A percentile compares a stretch with the other conserved stretches of the same genome.
Evolutionary conservation across 1,284 basidiomycete species (phyloP).

Genomic region (Ganoderma sp.): DNA sequence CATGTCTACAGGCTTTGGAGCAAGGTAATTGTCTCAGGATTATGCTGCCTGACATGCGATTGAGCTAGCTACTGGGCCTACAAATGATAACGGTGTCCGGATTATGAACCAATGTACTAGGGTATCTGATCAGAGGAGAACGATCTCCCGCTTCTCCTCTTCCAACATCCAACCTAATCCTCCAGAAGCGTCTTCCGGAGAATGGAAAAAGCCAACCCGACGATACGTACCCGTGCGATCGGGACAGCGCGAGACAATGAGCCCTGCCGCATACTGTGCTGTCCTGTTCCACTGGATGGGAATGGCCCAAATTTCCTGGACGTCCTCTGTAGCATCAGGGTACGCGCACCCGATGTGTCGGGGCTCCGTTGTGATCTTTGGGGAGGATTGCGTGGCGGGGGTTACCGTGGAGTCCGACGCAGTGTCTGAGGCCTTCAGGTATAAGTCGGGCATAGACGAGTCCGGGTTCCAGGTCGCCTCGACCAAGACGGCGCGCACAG

Average conservation of each 20-base stretch:
- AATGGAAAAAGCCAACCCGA: slow-evolving; percentile 12
- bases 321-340: slow-evolving; percentile 19
- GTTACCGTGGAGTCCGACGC: slow-evolving; percentile 2
- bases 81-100: background rate
- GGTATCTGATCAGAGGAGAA: slow-evolving; percentile 9
- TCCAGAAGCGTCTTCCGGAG: slow-evolving; percentile 11
- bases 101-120: background rate
- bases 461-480: slow-evolving; percentile 24
- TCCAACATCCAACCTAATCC: slow-evolving; percentile 20
- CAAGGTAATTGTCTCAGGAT: no score
- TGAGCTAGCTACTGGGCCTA: background rate
- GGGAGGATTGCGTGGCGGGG: background rate
- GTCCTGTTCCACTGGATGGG: slow-evolving; percentile 20
- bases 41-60: background rate
- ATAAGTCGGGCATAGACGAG: slow-evolving; percentile 20
- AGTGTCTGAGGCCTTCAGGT: slow-evolving; percentile 5
- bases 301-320: slow-evolving; percentile 23
- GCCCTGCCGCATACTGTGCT: slow-evolving; percentile 18
- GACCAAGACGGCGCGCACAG: slow-evolving; percentile 13
- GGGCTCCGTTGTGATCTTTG: slow-evolving; percentile 7
- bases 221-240: slow-evolving; percentile 1
- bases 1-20: no score
- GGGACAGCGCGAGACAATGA: slow-evolving; percentile 16
- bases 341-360: slow-evolving; percentile 23
- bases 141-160: slow-evolving; percentile 16